Conservation (phyloP, 1,284 basidiomycete genomes). For the Cerrena zonata region DNA sequence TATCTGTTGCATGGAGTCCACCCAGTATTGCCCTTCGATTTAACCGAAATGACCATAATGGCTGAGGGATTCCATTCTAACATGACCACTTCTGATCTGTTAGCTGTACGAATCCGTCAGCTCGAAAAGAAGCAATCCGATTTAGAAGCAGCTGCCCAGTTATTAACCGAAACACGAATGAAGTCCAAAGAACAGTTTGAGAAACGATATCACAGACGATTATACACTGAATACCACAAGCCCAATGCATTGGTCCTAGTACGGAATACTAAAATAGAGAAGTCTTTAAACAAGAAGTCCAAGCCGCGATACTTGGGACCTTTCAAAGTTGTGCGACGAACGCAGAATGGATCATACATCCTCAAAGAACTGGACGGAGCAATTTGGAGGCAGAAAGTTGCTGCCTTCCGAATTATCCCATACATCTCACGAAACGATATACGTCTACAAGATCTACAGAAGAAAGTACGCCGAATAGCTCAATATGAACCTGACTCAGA, state of each 20-base stretch:
- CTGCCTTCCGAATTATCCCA: constrained; percentile 2
- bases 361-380: neutral
- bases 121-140: constrained; percentile 6
- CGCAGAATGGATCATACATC: constrained; percentile 1
- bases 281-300: neutral
- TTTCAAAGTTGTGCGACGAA: neutral
- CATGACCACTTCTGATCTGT: neutral
- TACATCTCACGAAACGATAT: neutral
- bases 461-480: too few species aligned
- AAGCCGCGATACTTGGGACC: constrained; percentile 3
- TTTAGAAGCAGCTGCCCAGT: neutral
- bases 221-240: neutral
- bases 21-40: constrained; percentile 9
- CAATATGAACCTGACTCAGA: too few species aligned
- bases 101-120: constrained; percentile 7
- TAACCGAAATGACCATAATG: constrained; percentile 6
- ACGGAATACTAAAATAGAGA: neutral
- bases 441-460: too few species aligned
- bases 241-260: constrained; percentile 1
- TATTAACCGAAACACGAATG: neutral
- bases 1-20: constrained; percentile 9
- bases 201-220: neutral
- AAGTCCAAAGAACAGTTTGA: constrained; percentile 3
- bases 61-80: neutral
- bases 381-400: neutral